phyloP scores from a whole-genome alignment of 495 filamentous ascomycete genomes.

The Xylaria acuta region DNA sequence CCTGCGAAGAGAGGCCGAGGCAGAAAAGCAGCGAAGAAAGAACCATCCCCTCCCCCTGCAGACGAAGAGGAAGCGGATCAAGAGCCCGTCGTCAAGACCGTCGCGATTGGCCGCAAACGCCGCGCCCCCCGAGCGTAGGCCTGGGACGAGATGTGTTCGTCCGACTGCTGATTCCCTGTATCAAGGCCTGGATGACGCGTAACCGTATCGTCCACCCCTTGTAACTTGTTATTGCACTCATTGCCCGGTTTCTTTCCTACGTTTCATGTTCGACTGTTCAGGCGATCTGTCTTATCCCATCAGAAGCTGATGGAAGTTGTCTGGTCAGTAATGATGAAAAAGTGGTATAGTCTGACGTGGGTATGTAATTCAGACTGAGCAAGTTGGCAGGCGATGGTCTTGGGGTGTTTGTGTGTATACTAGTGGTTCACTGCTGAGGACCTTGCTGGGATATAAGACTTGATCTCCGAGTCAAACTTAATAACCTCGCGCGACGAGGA shows the following conservation, averaged over 20 bases:
- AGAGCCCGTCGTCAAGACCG: conserved; percentile 35
- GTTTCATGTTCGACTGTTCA: conserved; percentile 2
- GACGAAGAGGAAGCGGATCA: conserved; percentile 43
- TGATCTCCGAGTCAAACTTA: neutral
- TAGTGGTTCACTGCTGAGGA: conserved; percentile 9
- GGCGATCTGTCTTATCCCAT: conserved; percentile 1
- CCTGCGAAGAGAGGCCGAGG: conserved; percentile 45
- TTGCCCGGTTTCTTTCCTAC: neutral
- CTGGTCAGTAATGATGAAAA: conserved; percentile 6
- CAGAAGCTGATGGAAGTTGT: neutral
- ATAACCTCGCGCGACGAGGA: conserved; percentile 22
- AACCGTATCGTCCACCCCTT: neutral
- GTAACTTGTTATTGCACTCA: neutral
- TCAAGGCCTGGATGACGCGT: neutral
- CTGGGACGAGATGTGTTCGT: neutral
- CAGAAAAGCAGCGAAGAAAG: conserved; percentile 39
- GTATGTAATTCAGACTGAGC: neutral
- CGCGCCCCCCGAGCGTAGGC: conserved; percentile 35
- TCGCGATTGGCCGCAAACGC: conserved; percentile 18
- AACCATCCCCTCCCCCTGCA: conserved; percentile 31
- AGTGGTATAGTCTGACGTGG: neutral
- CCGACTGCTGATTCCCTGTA: neutral
- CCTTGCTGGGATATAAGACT: conserved; percentile 9
- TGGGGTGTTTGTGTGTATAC: conserved; percentile 14
- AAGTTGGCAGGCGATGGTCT: neutral